phyloP scores from a whole-genome alignment of 352 stramenopile genomes.

The Pythium aquatile region DNA sequence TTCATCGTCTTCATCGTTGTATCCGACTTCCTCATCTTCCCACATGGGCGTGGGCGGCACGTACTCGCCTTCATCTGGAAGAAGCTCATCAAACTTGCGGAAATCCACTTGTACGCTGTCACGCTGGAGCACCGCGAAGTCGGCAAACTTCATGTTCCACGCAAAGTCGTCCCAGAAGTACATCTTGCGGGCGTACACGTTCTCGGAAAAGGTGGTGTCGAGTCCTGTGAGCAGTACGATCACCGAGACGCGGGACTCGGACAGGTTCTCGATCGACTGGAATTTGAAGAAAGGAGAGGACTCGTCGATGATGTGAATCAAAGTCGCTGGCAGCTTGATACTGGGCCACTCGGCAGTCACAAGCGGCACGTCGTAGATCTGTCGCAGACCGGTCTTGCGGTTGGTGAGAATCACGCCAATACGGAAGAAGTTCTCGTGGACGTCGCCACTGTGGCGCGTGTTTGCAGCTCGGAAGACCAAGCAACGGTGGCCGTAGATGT shows the following conservation, averaged over 20 bases:
- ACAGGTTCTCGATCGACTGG: conserved; percentile 66
- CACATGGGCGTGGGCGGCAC: conserved; percentile 16
- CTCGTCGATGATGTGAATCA: conserved; percentile 83
- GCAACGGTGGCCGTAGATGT: conserved; percentile 73
- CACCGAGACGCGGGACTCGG: conserved; percentile 65
- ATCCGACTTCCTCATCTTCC: conserved; percentile 10
- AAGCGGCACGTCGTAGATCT: conserved; percentile 83
- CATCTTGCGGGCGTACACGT: conserved; percentile 85
- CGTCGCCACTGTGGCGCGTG: conserved; percentile 73
- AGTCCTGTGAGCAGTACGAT: conserved; percentile 77
- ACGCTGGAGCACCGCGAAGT: conserved; percentile 72
- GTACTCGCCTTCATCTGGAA: conserved; percentile 28
- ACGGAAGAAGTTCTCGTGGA: conserved; percentile 82
- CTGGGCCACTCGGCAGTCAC: conserved; percentile 78
- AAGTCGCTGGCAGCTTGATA: conserved; percentile 76
- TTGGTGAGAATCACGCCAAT: conserved; percentile 85
- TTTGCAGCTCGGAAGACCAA: conserved; percentile 82
- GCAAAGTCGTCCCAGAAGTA: conserved; percentile 89
- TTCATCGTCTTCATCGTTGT: conserved; percentile 8
- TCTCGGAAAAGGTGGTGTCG: conserved; percentile 85
- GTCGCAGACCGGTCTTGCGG: conserved; percentile 69
- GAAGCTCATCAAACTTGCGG: conserved; percentile 56
- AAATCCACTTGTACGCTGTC: conserved; percentile 72
- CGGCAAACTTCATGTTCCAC: conserved; percentile 71
- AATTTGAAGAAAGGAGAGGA: conserved; percentile 81